Evolutionary conservation across 441 rosid genomes (phyloP), one percentile per base, ranked within the genome.

Genomic region (Hura crepitans): DNA sequence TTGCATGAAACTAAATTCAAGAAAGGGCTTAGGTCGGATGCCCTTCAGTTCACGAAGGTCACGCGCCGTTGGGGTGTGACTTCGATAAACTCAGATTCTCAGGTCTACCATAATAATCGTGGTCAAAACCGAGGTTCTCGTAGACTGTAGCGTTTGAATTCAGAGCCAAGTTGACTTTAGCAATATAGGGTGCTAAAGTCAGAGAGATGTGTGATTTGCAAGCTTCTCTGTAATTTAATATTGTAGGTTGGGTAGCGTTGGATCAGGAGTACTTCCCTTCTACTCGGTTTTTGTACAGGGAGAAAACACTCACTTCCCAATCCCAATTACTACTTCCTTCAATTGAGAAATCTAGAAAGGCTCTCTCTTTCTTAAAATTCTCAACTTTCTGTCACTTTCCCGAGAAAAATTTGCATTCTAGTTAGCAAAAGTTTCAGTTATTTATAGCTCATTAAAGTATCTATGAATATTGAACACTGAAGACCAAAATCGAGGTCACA

Each of bases 101-200:
- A 49, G 25, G 76, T 65, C 63, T 68, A 70, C 74, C 62, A 6
- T 68, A 59, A 59, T 55, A 58, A 43, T 46, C 61, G 69, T 68
- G 59, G 70, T 77, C 76, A 68, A 69, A 55, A 57, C 31, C 71
- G 72, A 65, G 43, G 58, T 59, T 20, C 60, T 70, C 66, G 57
- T 59, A 57, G 23, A n/a, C 30, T 12, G 23, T 5, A 17, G 57
- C 17, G 65, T 20, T 68, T 39, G 54, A 31, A 65, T 47, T 68
- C 66, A 50, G 50, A 20, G 62, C 69, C 7, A 14, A 17, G 68
- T 75, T 75, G 83, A 75, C 78, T 77, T 70, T 50, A 4, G 23
- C 18, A 23, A 64, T 47, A 15, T 28, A 1, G 3, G 7, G 0
- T 23, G 2, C 0, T 23, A 59, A 58, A 66, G 67, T 73, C 35